These are phyloP conservation scores for Blastobotrys proliferans DNA, from an alignment of 1,139 yeast species.

Conservation along the genomic window DNA sequence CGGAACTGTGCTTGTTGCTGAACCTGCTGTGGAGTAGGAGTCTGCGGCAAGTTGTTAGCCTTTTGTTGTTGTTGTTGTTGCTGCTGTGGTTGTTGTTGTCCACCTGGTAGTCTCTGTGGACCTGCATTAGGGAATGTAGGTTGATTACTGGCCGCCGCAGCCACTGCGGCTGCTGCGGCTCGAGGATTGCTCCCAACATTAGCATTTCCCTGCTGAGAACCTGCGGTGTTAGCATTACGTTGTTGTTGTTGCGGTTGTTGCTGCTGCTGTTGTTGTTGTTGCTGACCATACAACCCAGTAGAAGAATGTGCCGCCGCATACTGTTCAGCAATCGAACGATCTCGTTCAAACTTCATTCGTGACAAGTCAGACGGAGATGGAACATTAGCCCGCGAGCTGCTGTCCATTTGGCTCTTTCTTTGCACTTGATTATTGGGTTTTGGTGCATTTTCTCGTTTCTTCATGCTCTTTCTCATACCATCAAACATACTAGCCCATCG, in stretches of 20 bases:
- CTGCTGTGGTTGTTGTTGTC: not conserved
- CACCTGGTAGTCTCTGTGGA: not conserved
- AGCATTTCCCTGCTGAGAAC: no score
- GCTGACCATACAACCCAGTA: no score
- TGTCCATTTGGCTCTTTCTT: constrained; percentile 32
- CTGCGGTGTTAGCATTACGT: no score
- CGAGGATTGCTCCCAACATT: no score
- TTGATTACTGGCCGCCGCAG: constrained; percentile 15
- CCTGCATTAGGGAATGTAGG: not conserved
- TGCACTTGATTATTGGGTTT: constrained; percentile 42
- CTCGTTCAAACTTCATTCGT: constrained; percentile 76
- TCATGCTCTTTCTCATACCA: constrained; percentile 85
- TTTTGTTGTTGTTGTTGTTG: not conserved
- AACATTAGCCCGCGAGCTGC: constrained; percentile 22
- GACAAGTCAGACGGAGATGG: constrained; percentile 86
- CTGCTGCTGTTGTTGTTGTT: not conserved
- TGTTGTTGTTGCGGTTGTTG: not conserved
- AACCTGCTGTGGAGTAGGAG: not conserved
- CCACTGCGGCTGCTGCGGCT: constrained; percentile 24
- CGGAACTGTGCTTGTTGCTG: constrained; percentile 3
- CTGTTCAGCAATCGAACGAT: constrained; percentile 74
- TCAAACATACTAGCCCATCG: constrained; percentile 98
- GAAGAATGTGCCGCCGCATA: constrained; percentile 37
- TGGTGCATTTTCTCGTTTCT: constrained; percentile 73
- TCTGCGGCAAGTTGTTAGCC: not conserved